A percentile compares a stretch with the other conserved stretches of the same genome.
phyloP scores from a whole-genome alignment of 129 eudicot genomes.

The Smallanthus sonchifolius region DNA sequence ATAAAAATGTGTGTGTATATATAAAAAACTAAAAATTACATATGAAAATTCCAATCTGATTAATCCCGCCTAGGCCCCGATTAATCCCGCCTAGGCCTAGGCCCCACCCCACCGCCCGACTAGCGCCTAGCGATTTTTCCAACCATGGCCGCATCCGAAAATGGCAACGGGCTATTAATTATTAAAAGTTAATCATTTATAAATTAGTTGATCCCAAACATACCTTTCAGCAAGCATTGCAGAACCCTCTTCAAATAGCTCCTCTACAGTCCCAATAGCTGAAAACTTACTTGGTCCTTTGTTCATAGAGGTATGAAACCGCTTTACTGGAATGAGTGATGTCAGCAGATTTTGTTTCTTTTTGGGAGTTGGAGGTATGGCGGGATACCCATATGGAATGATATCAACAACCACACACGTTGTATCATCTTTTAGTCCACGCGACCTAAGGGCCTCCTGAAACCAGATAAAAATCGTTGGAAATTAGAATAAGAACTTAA shows the following conservation, averaged over 20 bases:
- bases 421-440: conserved; percentile 91
- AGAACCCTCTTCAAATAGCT: conserved; percentile 93
- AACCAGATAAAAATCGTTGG: neutral
- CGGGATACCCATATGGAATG: conserved; percentile 65
- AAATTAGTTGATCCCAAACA: neutral
- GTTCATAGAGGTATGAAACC: conserved; percentile 42
- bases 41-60: no score
- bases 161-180: neutral
- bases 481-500: neutral
- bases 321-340: conserved; percentile 64
- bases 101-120: no score
- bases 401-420: conserved; percentile 93
- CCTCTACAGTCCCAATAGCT: conserved; percentile 79
- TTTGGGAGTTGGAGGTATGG: conserved; percentile 56
- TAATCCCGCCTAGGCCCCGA: no score
- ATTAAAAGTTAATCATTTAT: neutral
- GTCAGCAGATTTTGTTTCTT: conserved; percentile 69
- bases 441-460: conserved; percentile 86
- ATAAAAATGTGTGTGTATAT: no score
- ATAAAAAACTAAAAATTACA: no score
- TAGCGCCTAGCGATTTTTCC: no score
- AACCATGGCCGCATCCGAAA: neutral
- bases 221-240: conserved; percentile 95
- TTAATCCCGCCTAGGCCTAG: no score
- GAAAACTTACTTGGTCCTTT: conserved; percentile 64